Percentiles rank a stretch among this genome's conserved stretches.
Conservation (phyloP, 2,329 filamentous ascomycete genomes). For the Fusarium compactum region DNA sequence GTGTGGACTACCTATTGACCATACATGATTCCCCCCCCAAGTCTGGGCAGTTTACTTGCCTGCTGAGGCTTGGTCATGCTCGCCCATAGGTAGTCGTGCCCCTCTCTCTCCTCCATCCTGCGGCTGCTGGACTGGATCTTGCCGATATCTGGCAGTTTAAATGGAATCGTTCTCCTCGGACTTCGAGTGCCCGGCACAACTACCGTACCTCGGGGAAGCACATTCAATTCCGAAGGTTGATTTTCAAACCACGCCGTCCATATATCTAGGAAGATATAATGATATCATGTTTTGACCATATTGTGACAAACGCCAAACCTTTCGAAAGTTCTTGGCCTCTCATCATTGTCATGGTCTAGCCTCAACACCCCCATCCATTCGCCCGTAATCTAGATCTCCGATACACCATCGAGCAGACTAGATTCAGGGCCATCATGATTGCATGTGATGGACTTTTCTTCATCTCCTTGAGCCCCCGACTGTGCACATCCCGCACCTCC, state of each 20-base stretch:
- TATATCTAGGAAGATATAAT: not conserved
- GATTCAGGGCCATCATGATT: not conserved
- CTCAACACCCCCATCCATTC: not conserved
- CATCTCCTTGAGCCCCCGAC: too few relatives aligned
- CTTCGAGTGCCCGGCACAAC: constrained; percentile 4
- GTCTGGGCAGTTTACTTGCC: constrained; percentile 6
- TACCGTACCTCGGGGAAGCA: constrained; percentile 12
- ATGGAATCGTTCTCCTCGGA: not conserved
- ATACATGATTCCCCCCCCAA: not conserved
- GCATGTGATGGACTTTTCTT: not conserved
- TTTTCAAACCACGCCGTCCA: not conserved
- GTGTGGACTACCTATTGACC: not conserved
- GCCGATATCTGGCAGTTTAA: not conserved
- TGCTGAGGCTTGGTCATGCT: not conserved
- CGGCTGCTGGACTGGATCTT: not conserved
- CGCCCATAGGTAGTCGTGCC: not conserved
- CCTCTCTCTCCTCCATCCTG: not conserved
- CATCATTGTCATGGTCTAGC: not conserved
- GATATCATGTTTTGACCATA: not conserved
- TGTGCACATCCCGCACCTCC: too few relatives aligned
- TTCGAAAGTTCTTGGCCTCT: not conserved
- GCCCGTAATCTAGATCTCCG: not conserved
- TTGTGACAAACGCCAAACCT: not conserved
- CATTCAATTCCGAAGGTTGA: not conserved
- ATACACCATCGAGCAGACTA: not conserved